Evolutionary conservation across 1,139 yeast species (phyloP).

Genomic region (Yamadazyma atmosphaerica): DNA sequence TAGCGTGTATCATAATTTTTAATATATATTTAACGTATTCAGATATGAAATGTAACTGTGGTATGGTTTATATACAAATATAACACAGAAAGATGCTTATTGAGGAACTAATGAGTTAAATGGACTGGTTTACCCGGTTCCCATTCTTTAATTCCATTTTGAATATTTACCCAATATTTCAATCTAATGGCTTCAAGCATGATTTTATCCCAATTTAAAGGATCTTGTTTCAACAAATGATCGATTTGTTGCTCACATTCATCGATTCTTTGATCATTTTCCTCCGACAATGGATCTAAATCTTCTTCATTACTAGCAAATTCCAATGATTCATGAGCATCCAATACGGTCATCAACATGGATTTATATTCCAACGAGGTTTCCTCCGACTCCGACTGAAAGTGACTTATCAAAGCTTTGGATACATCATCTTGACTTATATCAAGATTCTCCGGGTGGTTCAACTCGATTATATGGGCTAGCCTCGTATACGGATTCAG

Average conservation of each 20-base stretch:
- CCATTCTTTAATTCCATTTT: constrained; percentile 75
- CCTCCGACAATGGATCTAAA: constrained; percentile 49
- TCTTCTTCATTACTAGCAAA: constrained; percentile 61
- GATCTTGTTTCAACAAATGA: constrained; percentile 29
- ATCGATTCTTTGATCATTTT: constrained; percentile 55
- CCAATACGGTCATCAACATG: constrained; percentile 71
- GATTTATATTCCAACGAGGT: constrained; percentile 49
- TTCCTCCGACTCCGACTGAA: constrained; percentile 32
- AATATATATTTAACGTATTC: neutral
- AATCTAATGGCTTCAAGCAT: constrained; percentile 67
- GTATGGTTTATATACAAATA: no score
- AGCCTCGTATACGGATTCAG: constrained; percentile 66
- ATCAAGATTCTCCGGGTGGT: constrained; percentile 42
- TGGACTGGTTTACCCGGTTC: constrained; percentile 68
- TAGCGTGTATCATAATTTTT: neutral
- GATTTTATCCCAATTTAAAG: constrained; percentile 54
- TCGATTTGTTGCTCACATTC: constrained; percentile 36
- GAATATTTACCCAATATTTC: constrained; percentile 84
- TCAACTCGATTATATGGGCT: constrained; percentile 36
- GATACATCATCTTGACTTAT: constrained; percentile 42
- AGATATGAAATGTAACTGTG: no score
- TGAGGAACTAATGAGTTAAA: constrained; percentile 55
- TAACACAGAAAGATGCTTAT: no score
- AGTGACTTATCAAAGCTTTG: constrained; percentile 33
- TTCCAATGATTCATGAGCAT: constrained; percentile 75